Evolutionary conservation across 768 basidiomycete genomes (phyloP).

Genomic region (Boletus pseudopeckii): DNA sequence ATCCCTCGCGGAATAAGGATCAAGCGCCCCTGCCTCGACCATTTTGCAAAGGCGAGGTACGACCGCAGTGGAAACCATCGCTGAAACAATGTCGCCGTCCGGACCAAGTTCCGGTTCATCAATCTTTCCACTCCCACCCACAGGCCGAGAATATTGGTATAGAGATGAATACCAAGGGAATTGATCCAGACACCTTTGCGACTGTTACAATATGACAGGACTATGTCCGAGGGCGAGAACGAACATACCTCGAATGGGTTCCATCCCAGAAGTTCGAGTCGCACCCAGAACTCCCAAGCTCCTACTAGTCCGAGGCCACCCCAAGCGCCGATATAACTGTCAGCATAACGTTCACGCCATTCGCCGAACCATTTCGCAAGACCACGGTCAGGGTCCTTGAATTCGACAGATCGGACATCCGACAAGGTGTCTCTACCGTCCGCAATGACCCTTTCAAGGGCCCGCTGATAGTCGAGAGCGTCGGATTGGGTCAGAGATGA

Average conservation of each 20-base stretch:
- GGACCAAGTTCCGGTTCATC: slow-evolving; percentile 65
- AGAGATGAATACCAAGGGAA: slow-evolving; percentile 83
- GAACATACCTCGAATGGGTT: slow-evolving; percentile 71
- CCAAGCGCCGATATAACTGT: slow-evolving; percentile 86
- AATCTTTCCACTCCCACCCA: slow-evolving; percentile 41
- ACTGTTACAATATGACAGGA: slow-evolving; percentile 12
- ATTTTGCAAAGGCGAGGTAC: slow-evolving; percentile 71
- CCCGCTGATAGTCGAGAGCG: slow-evolving; percentile 62
- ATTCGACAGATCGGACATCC: slow-evolving; percentile 84
- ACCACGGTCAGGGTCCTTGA: slow-evolving; percentile 74
- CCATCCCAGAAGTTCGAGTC: slow-evolving; percentile 85
- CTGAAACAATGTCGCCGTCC: slow-evolving; percentile 83
- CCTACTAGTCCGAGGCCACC: slow-evolving; percentile 84
- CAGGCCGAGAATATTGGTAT: slow-evolving; percentile 63
- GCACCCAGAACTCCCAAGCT: slow-evolving; percentile 94
- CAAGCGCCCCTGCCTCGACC: slow-evolving; percentile 75
- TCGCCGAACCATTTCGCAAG: slow-evolving; percentile 59
- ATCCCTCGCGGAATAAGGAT: slow-evolving; percentile 71
- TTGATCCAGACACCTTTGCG: slow-evolving; percentile 65
- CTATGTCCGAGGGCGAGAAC: neutral
- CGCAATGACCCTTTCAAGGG: slow-evolving; percentile 50
- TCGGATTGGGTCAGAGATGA: slow-evolving; percentile 66
- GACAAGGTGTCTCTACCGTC: slow-evolving; percentile 59
- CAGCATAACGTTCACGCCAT: slow-evolving; percentile 76
- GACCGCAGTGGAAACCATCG: slow-evolving; percentile 82